Evolutionary conservation across 345 rosid genomes (phyloP).

Genomic region (Tarenaya hassleriana): DNA sequence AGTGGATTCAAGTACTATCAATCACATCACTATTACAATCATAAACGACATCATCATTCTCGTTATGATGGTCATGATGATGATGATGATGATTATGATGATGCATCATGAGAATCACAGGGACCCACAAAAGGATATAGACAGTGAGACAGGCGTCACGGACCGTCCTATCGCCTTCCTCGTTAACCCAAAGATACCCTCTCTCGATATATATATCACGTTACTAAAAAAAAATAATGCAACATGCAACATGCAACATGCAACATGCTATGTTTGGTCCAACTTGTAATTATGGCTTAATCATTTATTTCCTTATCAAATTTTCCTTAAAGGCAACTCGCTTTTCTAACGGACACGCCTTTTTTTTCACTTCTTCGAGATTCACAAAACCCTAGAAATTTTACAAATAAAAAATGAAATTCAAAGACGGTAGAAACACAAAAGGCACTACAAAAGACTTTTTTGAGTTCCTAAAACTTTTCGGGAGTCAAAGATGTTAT

Average conservation of each 20-base stretch:
- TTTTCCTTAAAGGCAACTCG: slow-evolving; percentile 35
- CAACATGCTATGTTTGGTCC: slow-evolving; percentile 35
- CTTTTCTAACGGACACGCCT: slow-evolving; percentile 13
- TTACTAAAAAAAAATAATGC: slow-evolving; percentile 17
- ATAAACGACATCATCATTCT: not conserved
- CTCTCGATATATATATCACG: slow-evolving; percentile 20
- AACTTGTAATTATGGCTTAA: slow-evolving; percentile 42
- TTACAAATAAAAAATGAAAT: too few relatives aligned
- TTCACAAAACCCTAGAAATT: slow-evolving; percentile 6
- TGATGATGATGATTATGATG: slow-evolving; percentile 17
- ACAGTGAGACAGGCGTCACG: slow-evolving; percentile 55
- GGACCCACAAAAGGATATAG: slow-evolving; percentile 24
- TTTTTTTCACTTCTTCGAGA: slow-evolving; percentile 20
- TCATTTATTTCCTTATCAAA: slow-evolving; percentile 41
- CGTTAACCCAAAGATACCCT: slow-evolving; percentile 37
- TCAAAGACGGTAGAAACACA: slow-evolving; percentile 10
- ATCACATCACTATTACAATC: too few relatives aligned
- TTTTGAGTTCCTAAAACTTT: slow-evolving; percentile 35
- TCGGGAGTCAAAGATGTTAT: slow-evolving; percentile 34
- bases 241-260: slow-evolving; percentile 22
- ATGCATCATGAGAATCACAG: slow-evolving; percentile 30
- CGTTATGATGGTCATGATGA: slow-evolving; percentile 1
- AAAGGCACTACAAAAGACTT: slow-evolving; percentile 22
- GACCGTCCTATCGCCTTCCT: slow-evolving; percentile 48
- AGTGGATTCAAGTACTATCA: too few relatives aligned